Evolutionary conservation across 2,329 filamentous ascomycete species (phyloP), one percentile per base, ranked within the genome.

Genomic region (Neofusicoccum sp.): DNA sequence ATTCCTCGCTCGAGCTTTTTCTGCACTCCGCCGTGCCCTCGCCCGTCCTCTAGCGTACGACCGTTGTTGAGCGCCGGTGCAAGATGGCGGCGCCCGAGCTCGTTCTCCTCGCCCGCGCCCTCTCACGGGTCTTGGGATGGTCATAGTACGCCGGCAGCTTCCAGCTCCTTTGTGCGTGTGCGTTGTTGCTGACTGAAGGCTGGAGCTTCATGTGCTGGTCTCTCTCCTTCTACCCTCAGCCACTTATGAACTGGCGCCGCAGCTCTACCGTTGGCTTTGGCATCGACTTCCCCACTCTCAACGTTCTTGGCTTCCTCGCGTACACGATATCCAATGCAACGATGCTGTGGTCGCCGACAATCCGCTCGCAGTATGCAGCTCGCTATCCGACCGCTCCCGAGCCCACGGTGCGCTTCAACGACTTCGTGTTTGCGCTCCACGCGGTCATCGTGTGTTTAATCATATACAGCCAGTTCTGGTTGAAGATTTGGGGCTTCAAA

Each of bases 181-280:
- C 43, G n/a, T 7, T 2, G 22, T 7, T 22, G 43, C 61, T 62
- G 50, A 62, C 50, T 29, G 33, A 33, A 16, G 22, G 12, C 6
- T 28, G 12, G 12, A 60, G 56, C 64, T 74, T 77, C 61, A 63
- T 77, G 28, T 67, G 66, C 63, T 77, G 75, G 75, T 94, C 91
- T 11, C 79, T 89, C 14, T 96, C 92, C 14, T 98, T 97, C 80
- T 98, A 98, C 76, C 93, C 94, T 1, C 95, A 98, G 74, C 87
- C 90, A 6, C 78, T 96, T 65, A 84, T 92, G 66, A 98, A 97
- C 82, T 89, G 84, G 75, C 82, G 81, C 34, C 89, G 92, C 61
- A 86, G 86, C 63, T 90, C 91, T 7, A 97, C 93, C 4, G 84
- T 86, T 22, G 95, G 95, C 44, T 88, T 94, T 4, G 91, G 92